Conservation (phyloP, 73 alveolate species). For the Diophrys sp. region DNA sequence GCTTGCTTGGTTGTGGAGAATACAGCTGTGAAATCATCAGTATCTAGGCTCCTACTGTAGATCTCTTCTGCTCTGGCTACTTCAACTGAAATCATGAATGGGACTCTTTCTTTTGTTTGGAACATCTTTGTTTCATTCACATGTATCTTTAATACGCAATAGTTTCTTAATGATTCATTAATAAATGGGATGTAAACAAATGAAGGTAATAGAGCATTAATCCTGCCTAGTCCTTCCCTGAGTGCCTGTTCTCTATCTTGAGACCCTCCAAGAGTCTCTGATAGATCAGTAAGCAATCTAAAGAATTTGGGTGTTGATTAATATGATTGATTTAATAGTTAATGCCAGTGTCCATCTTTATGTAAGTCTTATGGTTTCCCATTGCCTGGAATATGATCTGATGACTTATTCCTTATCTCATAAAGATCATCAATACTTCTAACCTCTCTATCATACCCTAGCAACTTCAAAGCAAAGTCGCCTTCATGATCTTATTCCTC, state of each 20-base stretch:
- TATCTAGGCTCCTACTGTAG: background rate
- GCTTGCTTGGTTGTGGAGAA: too few species aligned
- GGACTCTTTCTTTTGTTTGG: constrained; percentile 76
- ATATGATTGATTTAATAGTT: background rate
- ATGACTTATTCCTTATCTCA: too few species aligned
- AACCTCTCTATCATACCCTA: too few species aligned
- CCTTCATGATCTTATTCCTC: too few species aligned
- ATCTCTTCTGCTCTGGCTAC: constrained; percentile 73
- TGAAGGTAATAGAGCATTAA: constrained; percentile 64
- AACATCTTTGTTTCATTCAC: constrained; percentile 69
- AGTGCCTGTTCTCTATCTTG: constrained; percentile 12
- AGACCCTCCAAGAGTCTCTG: constrained; percentile 6
- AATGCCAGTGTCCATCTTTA: too few species aligned
- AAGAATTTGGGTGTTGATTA: constrained; percentile 59
- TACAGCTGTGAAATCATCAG: too few species aligned
- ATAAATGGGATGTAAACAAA: constrained; percentile 73
- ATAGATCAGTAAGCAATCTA: constrained; percentile 64
- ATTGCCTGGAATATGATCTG: too few species aligned
- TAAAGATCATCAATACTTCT: too few species aligned
- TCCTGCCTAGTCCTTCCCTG: constrained; percentile 6
- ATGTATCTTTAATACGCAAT: constrained; percentile 63
- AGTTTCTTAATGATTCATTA: constrained; percentile 68
- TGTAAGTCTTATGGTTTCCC: too few species aligned
- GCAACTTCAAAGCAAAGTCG: too few species aligned
- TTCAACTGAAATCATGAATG: constrained; percentile 72